Evolutionary conservation across 129 eudicot genomes (phyloP).

Genomic region (Arctium minus): DNA sequence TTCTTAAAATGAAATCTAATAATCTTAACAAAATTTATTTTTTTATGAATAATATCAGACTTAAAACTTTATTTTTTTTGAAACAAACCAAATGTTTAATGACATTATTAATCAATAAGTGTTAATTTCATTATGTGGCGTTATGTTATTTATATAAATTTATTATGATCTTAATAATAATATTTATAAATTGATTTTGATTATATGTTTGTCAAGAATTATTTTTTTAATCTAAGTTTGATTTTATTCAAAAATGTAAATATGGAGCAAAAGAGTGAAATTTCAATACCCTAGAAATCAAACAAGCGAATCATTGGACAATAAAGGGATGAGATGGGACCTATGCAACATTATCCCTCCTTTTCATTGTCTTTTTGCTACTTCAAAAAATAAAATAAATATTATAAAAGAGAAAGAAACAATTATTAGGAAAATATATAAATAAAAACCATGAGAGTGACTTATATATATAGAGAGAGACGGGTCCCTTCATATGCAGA

Average conservation of each 20-base stretch:
- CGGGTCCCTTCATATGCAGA: no score
- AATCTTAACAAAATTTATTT: no score
- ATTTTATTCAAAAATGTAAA: background rate
- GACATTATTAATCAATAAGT: no score
- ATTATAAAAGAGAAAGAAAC: no score
- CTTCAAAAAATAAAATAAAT: background rate
- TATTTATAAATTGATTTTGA: background rate
- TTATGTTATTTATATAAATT: no score
- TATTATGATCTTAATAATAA: background rate
- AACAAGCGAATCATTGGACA: background rate
- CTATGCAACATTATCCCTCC: background rate
- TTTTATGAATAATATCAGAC: no score
- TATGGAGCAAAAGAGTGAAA: background rate
- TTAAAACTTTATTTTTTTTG: no score
- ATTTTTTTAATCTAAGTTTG: background rate
- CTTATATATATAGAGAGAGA: no score
- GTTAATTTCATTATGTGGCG: background rate
- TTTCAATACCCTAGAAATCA: background rate
- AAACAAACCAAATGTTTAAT: no score
- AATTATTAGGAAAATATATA: no score
- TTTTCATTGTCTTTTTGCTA: background rate
- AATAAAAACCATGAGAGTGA: no score
- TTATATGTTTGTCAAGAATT: background rate
- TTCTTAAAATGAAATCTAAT: no score
- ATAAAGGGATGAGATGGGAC: background rate